Base-by-base conservation (phyloP, 306 rosid genomes). In the Glycine latifolia region DNA sequence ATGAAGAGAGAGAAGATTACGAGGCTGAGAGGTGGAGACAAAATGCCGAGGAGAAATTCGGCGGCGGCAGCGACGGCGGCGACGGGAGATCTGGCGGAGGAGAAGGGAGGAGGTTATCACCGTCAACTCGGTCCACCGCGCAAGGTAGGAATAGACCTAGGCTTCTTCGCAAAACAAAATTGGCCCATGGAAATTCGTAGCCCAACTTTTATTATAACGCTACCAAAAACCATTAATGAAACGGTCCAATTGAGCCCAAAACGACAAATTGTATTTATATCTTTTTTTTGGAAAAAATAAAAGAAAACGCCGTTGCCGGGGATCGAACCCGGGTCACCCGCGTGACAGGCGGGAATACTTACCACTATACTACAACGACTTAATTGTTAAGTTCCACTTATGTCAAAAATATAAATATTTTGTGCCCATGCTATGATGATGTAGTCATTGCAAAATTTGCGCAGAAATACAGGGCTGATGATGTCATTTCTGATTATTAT, bases 61-160 rank as follows among this genome's bases (percentile, higher is more conserved):
- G 76, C 67, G 41, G 37, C 33, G 31, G 46, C 16, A 2, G 31
- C 31, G 31, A 2, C 31, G 31, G 31, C 1, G 31, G 31, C 31
- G 31, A 0, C 17, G 77, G 46, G 79, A 75, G 87, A 85, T 85
- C 88, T 81, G 62, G 76, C 88, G 72, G 83, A 80, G 82, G 63
- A 72, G 7, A 20, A 46, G 69, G 73, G 79, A 70, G 55, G 78
- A 9, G 78, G 52, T 26, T 48, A 13, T 49, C 80, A 65, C 66
- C 35, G 49, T 16, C 48, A 67, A 58, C 72, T 62, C 63, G 37
- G 60, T 82, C 66, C 61, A 52, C 20, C 77, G 12, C 37, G 41
- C 26, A 55, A 8, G n/a, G 10, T 46, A 3, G 3, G 62, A 71
- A 12, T 9, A 35, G 78, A 71, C 39, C 77, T 79, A 66, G n/a